Base-by-base conservation (phyloP, 2,329 filamentous ascomycete species). In the Simplicillium aogashimaense region DNA sequence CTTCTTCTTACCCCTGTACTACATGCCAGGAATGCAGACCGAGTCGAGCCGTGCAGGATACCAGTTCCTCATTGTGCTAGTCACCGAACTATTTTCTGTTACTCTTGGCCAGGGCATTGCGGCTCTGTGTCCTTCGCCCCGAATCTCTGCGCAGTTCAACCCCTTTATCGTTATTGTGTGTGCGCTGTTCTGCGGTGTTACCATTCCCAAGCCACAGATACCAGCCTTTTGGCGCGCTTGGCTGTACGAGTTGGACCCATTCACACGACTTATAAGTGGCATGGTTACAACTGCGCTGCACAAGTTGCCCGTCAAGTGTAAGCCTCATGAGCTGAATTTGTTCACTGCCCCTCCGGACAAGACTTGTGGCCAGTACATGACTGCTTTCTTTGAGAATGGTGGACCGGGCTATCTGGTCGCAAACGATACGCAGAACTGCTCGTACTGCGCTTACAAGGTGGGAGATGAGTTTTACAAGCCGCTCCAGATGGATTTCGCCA, bases 1-100 rank as follows among this genome's bases (percentile, higher is more conserved):
- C 42, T 94, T 94, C 70, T 95, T 84, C 69, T 53, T 94, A 1
- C 86, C 83, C 0, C 60, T 94, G 3, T 94, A 94, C 70, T 94
- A 82, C 61, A 83, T 92, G 56, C 84, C 86, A 0, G 85, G 84
- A 0, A 77, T 94, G 56, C 75, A 81, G 50, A 53, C 59, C 3
- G 71, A 71, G 0, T 61, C 77, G 1, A 72, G 68, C 2, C 76
- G 85, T 4, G 85, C 87, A 0, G 88, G 87, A 0, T 92, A 89
- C 60, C 85, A 90, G 56, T 94, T 94, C 71, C 68, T 94, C 55
- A 86, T 94, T 64, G 64, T 94, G 4, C 70, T 94, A 40, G 72
- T 90, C 51, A 90, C 85, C 0, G 87, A 94, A 57, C 58, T 94
- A 37, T 94, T 95, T 64, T 79, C 83, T 8, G 82, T 94, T 31